Conservation (phyloP, 2,329 filamentous ascomycete species). For the Botrytis fabae region DNA sequence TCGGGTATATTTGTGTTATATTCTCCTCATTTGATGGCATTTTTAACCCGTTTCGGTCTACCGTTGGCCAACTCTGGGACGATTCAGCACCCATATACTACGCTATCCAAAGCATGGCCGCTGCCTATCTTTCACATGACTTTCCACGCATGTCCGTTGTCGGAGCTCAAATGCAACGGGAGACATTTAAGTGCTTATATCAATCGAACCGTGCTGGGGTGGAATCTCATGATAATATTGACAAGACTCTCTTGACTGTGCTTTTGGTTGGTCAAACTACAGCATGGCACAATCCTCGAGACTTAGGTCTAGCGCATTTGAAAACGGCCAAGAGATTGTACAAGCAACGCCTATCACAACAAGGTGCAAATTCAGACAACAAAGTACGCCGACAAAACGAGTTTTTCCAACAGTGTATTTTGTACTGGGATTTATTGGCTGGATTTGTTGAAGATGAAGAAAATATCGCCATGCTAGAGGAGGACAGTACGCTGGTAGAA, state of each 20-base stretch:
- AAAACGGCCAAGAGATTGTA: conserved; percentile 38
- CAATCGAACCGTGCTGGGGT: conserved; percentile 54
- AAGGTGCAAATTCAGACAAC: conserved; percentile 24
- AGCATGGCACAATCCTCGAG: conserved; percentile 58
- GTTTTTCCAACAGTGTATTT: conserved; percentile 39
- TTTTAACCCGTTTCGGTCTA: conserved; percentile 61
- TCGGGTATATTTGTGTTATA: conserved; percentile 60
- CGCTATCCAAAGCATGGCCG: conserved; percentile 64
- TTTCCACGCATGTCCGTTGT: conserved; percentile 54
- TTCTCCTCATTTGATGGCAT: conserved; percentile 66
- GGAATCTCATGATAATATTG: conserved; percentile 49
- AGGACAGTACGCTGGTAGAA: conserved; percentile 2
- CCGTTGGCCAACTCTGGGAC: conserved; percentile 57
- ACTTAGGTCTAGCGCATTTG: conserved; percentile 48
- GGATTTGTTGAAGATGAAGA: conserved; percentile 37
- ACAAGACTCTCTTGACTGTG: conserved; percentile 57
- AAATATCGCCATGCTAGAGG: conserved; percentile 20
- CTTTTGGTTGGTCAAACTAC: conserved; percentile 60
- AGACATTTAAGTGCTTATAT: conserved; percentile 37
- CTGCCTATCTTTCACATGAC: conserved; percentile 58
- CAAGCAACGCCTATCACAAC: conserved; percentile 31
- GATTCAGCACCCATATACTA: conserved; percentile 60
- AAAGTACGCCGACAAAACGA: conserved; percentile 35
- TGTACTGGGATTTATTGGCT: conserved; percentile 40
- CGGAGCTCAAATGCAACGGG: conserved; percentile 51